Conservation (phyloP, 1,139 yeast species). For the Schizosaccharomyces versatilis region DNA sequence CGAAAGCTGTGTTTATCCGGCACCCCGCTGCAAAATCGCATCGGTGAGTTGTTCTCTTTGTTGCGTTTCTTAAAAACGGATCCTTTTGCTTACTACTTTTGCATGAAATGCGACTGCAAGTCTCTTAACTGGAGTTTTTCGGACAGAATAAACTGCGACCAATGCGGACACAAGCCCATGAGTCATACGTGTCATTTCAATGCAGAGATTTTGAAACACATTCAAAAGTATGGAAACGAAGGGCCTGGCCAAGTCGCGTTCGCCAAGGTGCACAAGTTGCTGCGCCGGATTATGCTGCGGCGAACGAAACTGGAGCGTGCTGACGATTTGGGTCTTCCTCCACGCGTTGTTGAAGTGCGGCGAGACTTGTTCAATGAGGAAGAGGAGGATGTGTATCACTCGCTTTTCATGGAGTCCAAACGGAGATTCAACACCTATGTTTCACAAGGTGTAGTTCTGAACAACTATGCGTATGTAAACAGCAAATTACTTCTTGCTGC, state of each 20-base stretch:
- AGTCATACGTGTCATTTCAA: constrained; percentile 85
- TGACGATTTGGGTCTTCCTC: constrained; percentile 90
- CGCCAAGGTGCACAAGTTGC: constrained; percentile 45
- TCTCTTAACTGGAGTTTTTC: constrained; percentile 65
- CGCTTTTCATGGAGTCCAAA: constrained; percentile 66
- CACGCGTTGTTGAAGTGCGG: constrained; percentile 71
- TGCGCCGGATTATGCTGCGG: constrained; percentile 68
- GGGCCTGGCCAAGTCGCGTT: constrained; percentile 33
- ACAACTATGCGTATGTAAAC: constrained; percentile 47
- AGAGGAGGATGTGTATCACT: constrained; percentile 74
- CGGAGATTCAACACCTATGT: constrained; percentile 70
- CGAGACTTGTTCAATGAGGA: constrained; percentile 77
- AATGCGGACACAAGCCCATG: constrained; percentile 83
- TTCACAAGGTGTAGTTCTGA: constrained; percentile 82
- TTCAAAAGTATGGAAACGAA: constrained; percentile 71
- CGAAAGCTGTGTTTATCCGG: constrained; percentile 86
- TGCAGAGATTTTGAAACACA: constrained; percentile 80
- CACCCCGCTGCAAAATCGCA: constrained; percentile 85
- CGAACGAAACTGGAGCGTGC: constrained; percentile 91
- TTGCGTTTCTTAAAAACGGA: constrained; percentile 60
- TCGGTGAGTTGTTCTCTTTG: constrained; percentile 85
- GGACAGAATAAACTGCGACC: constrained; percentile 57
- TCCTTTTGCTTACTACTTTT: constrained; percentile 75
- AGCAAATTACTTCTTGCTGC: background rate
- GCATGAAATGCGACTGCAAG: constrained; percentile 72